Evolutionary conservation across 1,284 basidiomycete genomes (phyloP).

Genomic region (Sanguinoderma infundibulare): DNA sequence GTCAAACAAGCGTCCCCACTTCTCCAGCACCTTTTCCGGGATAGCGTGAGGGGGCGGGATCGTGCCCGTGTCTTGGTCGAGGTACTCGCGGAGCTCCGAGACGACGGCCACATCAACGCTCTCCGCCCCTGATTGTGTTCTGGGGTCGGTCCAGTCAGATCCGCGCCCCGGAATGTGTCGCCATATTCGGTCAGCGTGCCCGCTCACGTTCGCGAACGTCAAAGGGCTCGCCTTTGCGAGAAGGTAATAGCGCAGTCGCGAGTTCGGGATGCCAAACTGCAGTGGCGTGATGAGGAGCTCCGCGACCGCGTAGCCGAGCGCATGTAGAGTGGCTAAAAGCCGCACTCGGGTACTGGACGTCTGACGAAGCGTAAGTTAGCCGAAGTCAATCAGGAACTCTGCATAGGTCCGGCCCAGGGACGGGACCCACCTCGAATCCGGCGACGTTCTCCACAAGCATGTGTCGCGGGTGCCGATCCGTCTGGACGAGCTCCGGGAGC

Average conservation of each 20-base stretch:
- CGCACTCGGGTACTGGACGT: conserved; percentile 62
- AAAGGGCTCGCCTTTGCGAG: conserved; percentile 59
- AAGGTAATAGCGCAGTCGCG: conserved; percentile 78
- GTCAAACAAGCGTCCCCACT: conserved; percentile 80
- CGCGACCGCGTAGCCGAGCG: conserved; percentile 56
- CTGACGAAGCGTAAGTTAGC: conserved; percentile 39
- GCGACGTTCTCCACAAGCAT: conserved; percentile 80
- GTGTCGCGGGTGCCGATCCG: conserved; percentile 52
- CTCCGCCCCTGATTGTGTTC: conserved; percentile 24
- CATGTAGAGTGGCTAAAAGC: conserved; percentile 51
- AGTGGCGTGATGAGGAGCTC: conserved; percentile 75
- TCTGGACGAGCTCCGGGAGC: conserved; percentile 58
- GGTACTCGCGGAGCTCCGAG: conserved; percentile 49
- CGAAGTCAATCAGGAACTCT: neutral
- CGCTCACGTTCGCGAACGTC: conserved; percentile 25
- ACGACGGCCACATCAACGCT: conserved; percentile 19
- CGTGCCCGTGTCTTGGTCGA: conserved; percentile 44
- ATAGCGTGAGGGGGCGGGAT: conserved; percentile 41
- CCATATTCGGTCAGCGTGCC: conserved; percentile 38
- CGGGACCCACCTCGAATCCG: conserved; percentile 71
- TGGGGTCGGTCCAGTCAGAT: conserved; percentile 47
- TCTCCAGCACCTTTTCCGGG: conserved; percentile 64
- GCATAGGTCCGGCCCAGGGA: neutral
- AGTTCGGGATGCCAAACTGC: conserved; percentile 80
- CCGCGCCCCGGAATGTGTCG: conserved; percentile 55